phyloP scores from a whole-genome alignment of 148 eudicot genomes.

The Vaccinium corymbosum region DNA sequence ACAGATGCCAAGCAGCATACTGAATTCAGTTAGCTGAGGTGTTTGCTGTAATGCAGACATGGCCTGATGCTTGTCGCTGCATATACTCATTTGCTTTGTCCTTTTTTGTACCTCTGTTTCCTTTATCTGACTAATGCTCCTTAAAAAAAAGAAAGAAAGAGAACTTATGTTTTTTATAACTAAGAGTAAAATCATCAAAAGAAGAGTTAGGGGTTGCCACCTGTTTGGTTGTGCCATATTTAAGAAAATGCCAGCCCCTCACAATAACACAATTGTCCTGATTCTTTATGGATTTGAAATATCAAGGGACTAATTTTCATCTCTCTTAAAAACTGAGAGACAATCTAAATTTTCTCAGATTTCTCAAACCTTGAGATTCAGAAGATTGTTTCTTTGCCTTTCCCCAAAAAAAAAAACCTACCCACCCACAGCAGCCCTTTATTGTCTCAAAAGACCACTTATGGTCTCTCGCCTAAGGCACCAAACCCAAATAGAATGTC shows the following conservation, averaged over 20 bases:
- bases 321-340: not conserved
- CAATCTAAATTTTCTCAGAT: not conserved
- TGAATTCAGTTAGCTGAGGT: not conserved
- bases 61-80: slow-evolving; percentile 7
- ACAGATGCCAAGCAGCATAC: not conserved
- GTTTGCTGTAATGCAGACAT: not conserved
- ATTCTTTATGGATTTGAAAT: not conserved
- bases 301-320: not conserved
- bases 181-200: not conserved
- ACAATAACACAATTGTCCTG: not conserved
- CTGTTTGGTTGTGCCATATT: not conserved
- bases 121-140: slow-evolving; percentile 3
- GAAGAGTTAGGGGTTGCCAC: not conserved
- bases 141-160: not conserved
- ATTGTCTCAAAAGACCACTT: not conserved
- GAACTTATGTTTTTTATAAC: not conserved
- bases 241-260: not conserved
- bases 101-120: not conserved
- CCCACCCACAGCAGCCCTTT: too few relatives aligned
- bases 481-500: not conserved
- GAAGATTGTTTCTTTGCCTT: not conserved
- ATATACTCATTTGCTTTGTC: not conserved
- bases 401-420: not conserved
- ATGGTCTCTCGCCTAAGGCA: not conserved
- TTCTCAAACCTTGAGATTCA: not conserved